Base-by-base conservation (phyloP, 1,284 basidiomycete genomes). In the Tylopilus sp. region DNA sequence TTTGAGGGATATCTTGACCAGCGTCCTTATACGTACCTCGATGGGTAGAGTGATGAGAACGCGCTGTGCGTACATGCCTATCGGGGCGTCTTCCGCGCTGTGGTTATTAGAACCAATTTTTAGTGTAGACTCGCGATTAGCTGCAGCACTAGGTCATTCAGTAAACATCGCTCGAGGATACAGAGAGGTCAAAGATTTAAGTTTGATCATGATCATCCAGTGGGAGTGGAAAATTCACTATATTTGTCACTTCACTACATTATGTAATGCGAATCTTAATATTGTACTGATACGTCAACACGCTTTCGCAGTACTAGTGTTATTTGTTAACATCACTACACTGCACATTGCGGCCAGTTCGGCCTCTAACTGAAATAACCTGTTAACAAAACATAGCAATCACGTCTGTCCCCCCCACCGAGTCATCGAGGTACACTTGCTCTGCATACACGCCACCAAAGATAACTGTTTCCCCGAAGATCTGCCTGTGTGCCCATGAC, bases 1-100 rank as follows among this genome's bases (percentile, higher is more conserved):
- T 58, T 29, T 36, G 33, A 10, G 24, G 63, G 52, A 51, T 32
- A 26, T 29, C 53, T 26, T 38, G 41, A 57, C 24, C 29, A 18
- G 38, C 19, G 26, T n/a, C 3, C 51, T 22, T n/a, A 26, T n/a
- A n/a, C 78, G 38, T 63, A 87, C 86, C 80, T 87, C 86, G 53
- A 84, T 79, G 39, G 86, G 86, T 29, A 87, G 74, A 22, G 71
- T 73, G 49, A 78, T 55, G 62, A 84, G 67, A 70, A 79, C 70
- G 19, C 22, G 41, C 41, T 44, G 18, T 9, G 41, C 22, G 56
- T 41, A 32, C 73, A 74, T 70, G 26, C 26, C 53, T 13, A n/a
- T 24, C 47, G n/a, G 22, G n/a, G 47, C 22, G 47, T 24, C 18
- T 44, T 44, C 41, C n/a, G 10, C 10, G 47, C 22, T 49, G 47